Percentiles rank a stretch among this genome's conserved stretches.
phyloP scores from a whole-genome alignment of 2,329 filamentous ascomycete species.

The Calonectria crousiana region DNA sequence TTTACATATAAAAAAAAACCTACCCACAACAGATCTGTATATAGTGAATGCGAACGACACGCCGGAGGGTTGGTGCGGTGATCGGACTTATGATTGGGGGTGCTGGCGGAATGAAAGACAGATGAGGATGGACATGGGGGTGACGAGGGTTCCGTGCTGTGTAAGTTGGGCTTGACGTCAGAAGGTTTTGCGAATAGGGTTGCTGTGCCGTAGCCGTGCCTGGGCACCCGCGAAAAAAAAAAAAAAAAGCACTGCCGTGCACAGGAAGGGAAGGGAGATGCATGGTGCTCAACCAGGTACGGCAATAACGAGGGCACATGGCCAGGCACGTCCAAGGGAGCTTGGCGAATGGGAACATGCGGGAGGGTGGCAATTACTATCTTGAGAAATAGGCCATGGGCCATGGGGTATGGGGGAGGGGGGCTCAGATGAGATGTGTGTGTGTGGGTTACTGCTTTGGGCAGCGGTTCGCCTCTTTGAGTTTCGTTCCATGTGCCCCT shows the following conservation, averaged over 20 bases:
- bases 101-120: neutral
- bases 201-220: conserved; percentile 2
- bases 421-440: neutral
- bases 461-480: conserved; percentile 5
- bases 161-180: conserved; percentile 9
- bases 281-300: neutral
- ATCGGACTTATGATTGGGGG: neutral
- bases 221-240: neutral
- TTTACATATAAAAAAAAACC: neutral
- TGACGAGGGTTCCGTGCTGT: conserved; percentile 12
- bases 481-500: neutral
- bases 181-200: conserved; percentile 1
- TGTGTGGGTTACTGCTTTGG: conserved; percentile 13
- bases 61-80: conserved; percentile 9
- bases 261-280: no score
- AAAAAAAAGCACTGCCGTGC: conserved; percentile 2
- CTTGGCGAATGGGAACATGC: neutral
- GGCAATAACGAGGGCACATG: neutral
- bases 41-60: neutral
- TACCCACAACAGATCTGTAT: neutral
- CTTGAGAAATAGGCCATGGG: neutral
- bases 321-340: neutral
- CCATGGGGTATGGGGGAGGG: no score
- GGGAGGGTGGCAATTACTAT: neutral
- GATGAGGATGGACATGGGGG: conserved; percentile 11